Base-by-base conservation (phyloP, 2,329 filamentous ascomycete species). In the Nothophaeocryptopus gaeumannii region DNA sequence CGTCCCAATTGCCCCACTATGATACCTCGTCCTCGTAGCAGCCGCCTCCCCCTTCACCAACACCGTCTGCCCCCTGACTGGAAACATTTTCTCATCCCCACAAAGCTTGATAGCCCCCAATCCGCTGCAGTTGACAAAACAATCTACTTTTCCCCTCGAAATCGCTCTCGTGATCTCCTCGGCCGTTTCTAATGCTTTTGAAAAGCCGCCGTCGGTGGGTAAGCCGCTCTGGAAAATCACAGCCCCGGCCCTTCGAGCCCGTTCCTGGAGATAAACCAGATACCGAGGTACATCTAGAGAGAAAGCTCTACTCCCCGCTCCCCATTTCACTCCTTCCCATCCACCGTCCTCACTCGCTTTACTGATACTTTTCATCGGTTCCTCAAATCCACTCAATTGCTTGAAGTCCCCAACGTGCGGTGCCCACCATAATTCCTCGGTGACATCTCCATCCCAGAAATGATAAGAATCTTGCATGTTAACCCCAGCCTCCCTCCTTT, bases 1-100 rank as follows among this genome's bases (percentile, higher is more conserved):
- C 11, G 69, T 59, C 10, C 62, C 65, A 15, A 63, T 50, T 12
- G 39, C 39, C 12, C 54, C 56, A 32, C 34, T 48, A 43, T 58
- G 55, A 44, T 55, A 59, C 10, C 63, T 48, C 31, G 60, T 66
- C 44, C 63, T 55, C n/a, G 63, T 65, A 16, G 53, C 51, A 5
- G 56, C 45, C 5, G 72, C 70, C 54, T 72, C 67, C 10, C 74
- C 72, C 43, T 66, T 68, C 1, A 76, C 73, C 1, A 76, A 59
- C 1, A 77, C 63, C 0, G 74, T 77, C 52, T 77, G 74, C 5
- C 74, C 75, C 10, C 71, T 61, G 35, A 75, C 68, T 0, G 74
- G 74, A 50, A 67, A 70, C 44, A 77, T 59, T 1, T 46, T 54
- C 0, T 56, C 48, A 49, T 72, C 68, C 0, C 58, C 56, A 9